Conservation (phyloP, 306 rosid species). For the Abrus pulchellus region DNA sequence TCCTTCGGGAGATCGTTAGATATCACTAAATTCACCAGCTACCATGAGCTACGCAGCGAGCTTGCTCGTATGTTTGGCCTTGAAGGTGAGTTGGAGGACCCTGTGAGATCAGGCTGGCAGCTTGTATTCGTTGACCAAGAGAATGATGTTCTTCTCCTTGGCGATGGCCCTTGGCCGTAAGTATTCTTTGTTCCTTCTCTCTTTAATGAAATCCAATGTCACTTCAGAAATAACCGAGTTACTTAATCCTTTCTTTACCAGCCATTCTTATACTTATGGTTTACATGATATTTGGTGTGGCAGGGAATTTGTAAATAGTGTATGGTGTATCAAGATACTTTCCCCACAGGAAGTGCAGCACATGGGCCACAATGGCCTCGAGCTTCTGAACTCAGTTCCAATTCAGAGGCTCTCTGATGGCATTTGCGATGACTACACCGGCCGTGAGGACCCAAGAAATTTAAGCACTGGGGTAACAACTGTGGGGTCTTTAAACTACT, state of each 20-base stretch:
- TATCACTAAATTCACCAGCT: constrained; percentile 80
- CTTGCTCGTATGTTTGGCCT: constrained; percentile 89
- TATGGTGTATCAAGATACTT: constrained; percentile 95
- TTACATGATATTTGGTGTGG: constrained; percentile 30
- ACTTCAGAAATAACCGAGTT: constrained; percentile 18
- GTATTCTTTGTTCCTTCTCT: constrained; percentile 30
- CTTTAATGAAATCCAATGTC: constrained; percentile 7
- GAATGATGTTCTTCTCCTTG: constrained; percentile 93
- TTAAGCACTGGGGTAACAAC: constrained; percentile 76
- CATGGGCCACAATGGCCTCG: constrained; percentile 85
- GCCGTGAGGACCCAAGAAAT: constrained; percentile 80
- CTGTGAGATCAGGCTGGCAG: constrained; percentile 99
- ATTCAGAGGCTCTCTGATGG: constrained; percentile 80
- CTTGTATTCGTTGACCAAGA: constrained; percentile 98
- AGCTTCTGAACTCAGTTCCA: constrained; percentile 79
- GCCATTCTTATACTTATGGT: constrained; percentile 12
- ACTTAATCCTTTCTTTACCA: background rate
- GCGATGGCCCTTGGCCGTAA: constrained; percentile 72
- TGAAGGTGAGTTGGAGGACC: constrained; percentile 91
- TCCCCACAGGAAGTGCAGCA: constrained; percentile 96
- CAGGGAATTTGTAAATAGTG: constrained; percentile 98
- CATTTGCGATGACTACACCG: constrained; percentile 70
- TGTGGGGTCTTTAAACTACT: constrained; percentile 89
- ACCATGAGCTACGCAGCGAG: constrained; percentile 85
- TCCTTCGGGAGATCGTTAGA: constrained; percentile 56